phyloP scores from a whole-genome alignment of 192 early-diverging fungal species.

The Backusella australiensis region DNA sequence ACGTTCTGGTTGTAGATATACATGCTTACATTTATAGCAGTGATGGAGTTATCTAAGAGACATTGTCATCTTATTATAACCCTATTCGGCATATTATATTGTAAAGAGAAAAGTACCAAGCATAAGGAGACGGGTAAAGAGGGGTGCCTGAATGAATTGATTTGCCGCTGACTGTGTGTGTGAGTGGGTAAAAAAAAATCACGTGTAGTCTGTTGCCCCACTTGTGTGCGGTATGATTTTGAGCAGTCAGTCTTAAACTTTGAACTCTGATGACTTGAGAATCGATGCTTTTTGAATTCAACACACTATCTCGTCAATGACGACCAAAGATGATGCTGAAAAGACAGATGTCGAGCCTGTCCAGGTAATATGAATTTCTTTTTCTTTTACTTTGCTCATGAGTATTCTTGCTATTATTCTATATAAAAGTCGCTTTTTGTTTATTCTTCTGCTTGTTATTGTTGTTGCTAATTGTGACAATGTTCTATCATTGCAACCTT shows the following conservation, averaged over 20 bases:
- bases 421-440: not conserved
- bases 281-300: conserved; percentile 9
- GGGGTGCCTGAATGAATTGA: not conserved
- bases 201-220: not conserved
- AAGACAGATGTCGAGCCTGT: conserved; percentile 22
- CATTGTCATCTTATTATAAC: too few species aligned
- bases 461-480: not conserved
- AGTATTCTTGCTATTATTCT: not conserved
- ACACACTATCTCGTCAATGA: conserved; percentile 22
- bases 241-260: conserved; percentile 9
- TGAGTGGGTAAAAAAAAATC: not conserved
- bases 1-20: too few species aligned
- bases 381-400: not conserved
- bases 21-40: too few species aligned
- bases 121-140: not conserved
- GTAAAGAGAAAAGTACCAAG: too few species aligned
- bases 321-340: conserved; percentile 13
- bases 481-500: not conserved
- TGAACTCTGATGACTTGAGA: not conserved
- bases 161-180: too few species aligned
- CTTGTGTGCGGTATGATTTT: not conserved
- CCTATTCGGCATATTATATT: too few species aligned
- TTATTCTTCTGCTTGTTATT: not conserved
- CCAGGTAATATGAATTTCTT: not conserved
- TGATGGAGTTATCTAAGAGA: too few species aligned